Conservation (phyloP, 345 rosid species). For the Lepidium sativum region DNA sequence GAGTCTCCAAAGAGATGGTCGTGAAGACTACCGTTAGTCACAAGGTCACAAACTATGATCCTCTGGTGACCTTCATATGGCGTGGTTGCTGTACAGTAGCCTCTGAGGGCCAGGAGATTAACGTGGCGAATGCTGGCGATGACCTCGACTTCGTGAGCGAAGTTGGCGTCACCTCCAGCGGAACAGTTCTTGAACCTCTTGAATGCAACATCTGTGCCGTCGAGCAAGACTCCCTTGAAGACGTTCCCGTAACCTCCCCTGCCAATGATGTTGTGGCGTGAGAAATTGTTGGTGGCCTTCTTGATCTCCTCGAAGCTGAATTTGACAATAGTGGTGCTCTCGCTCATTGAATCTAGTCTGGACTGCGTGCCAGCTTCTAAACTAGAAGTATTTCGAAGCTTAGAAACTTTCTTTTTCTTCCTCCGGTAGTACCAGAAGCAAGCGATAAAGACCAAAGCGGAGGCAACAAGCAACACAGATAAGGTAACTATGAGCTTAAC, state of each 20-base stretch:
- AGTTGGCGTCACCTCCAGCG: slow-evolving; percentile 61
- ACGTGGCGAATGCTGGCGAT: slow-evolving; percentile 87
- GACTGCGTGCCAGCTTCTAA: slow-evolving; percentile 32
- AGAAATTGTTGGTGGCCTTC: slow-evolving; percentile 65
- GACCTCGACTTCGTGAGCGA: slow-evolving; percentile 79
- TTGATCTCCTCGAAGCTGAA: slow-evolving; percentile 67
- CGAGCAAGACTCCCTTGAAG: slow-evolving; percentile 50
- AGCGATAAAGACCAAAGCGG: slow-evolving; percentile 20
- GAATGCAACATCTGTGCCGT: slow-evolving; percentile 76
- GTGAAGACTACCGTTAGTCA: slow-evolving; percentile 72
- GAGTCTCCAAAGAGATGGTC: slow-evolving; percentile 65
- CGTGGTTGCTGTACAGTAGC: slow-evolving; percentile 82
- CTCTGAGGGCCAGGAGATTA: slow-evolving; percentile 71
- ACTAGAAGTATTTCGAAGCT: not conserved
- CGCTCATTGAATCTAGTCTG: slow-evolving; percentile 48
- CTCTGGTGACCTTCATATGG: slow-evolving; percentile 86
- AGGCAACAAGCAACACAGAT: slow-evolving; percentile 23
- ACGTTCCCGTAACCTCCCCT: slow-evolving; percentile 92
- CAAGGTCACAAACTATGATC: slow-evolving; percentile 79
- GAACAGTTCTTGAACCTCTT: slow-evolving; percentile 92
- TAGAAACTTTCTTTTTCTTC: slow-evolving; percentile 23
- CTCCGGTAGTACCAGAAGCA: slow-evolving; percentile 44
- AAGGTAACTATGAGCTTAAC: slow-evolving; percentile 28
- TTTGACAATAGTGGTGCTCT: slow-evolving; percentile 60
- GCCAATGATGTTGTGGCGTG: slow-evolving; percentile 63